Evolutionary conservation across 78 protist genomes (phyloP), one percentile per base, ranked within the genome.

Genomic region (Cavenderia fasciculata): DNA sequence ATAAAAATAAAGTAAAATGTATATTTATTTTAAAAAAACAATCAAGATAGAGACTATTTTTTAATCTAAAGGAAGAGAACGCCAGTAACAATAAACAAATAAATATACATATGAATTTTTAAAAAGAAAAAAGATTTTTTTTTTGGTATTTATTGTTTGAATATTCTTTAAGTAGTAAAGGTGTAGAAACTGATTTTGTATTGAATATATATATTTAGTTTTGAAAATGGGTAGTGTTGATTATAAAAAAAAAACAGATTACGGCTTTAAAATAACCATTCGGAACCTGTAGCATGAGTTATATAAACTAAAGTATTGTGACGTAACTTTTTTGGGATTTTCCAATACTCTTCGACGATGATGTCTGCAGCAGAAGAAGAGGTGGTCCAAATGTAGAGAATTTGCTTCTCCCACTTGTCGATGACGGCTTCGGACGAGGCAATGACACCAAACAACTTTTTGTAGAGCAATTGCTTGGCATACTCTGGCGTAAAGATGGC

Each of bases 351-450:
- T 29, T 65, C 69, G 12, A 73, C 85, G 21, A 76, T 72, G 10
- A 54, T 79, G 40, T 74, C 75, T 1, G 94, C 75, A n/a, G 70
- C 89, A 34, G 19, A 25, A 0, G 82, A 68, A 0, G 87, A 76
- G 0, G 87, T 79, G 0, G 95, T 75, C 89, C 85, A 86, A 54
- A 92, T 41, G 69, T 85, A 88, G 25, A 92, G 65, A 49, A 92
- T 75, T 88, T 92, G 95, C 76, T 92, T 92, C 51, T 92, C 92
- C 95, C 95, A 92, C 52, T 65, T 84, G 41, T 92, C 82, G 0
- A 59, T n/a, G 0, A 56, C 72, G 0, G 75, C 77, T 51, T 57
- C 78, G 23, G 85, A 49, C 8, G 91, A 82, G 19, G 82, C 92
- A 40, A 73, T 52, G 1, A 92, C 88, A 44, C 95, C 95, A 75